phyloP scores from a whole-genome alignment of 1,139 yeast species.

The Pichia sp. region DNA sequence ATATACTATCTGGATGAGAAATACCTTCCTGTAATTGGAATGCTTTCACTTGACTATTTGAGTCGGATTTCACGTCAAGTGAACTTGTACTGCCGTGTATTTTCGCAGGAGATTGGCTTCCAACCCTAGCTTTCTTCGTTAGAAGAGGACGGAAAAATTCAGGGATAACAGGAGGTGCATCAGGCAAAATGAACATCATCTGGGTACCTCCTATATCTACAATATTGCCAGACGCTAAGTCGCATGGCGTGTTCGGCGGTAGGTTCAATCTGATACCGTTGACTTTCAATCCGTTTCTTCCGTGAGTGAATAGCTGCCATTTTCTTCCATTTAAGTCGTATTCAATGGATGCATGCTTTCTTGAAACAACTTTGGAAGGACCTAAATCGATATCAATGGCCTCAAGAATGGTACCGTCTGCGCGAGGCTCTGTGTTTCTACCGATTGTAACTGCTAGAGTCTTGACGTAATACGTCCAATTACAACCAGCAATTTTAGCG shows the following conservation, averaged over 20 bases:
- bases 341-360: slow-evolving; percentile 79
- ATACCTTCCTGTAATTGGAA: slow-evolving; percentile 37
- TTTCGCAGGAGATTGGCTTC: not conserved
- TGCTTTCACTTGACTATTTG: slow-evolving; percentile 30
- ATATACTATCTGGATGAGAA: slow-evolving; percentile 13
- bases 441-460: slow-evolving; percentile 75
- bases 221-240: slow-evolving; percentile 76
- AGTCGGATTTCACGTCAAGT: slow-evolving; percentile 11
- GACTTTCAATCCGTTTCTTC: slow-evolving; percentile 90
- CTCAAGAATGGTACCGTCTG: slow-evolving; percentile 15
- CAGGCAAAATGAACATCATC: slow-evolving; percentile 98
- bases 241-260: slow-evolving; percentile 32
- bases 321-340: slow-evolving; percentile 67
- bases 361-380: slow-evolving; percentile 91
- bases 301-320: slow-evolving; percentile 81
- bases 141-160: slow-evolving; percentile 40
- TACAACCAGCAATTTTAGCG: slow-evolving; percentile 89
- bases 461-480: slow-evolving; percentile 93
- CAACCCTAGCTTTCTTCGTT: slow-evolving; percentile 20
- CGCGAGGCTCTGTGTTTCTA: slow-evolving; percentile 58
- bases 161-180: slow-evolving; percentile 66
- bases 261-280: slow-evolving; percentile 60
- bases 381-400: slow-evolving; percentile 82
- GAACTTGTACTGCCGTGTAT: slow-evolving; percentile 4
- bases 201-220: slow-evolving; percentile 95